Percentiles rank a stretch among this genome's conserved stretches.
phyloP scores from a whole-genome alignment of 2,329 filamentous ascomycete species.

The Microsporum ferrugineum region DNA sequence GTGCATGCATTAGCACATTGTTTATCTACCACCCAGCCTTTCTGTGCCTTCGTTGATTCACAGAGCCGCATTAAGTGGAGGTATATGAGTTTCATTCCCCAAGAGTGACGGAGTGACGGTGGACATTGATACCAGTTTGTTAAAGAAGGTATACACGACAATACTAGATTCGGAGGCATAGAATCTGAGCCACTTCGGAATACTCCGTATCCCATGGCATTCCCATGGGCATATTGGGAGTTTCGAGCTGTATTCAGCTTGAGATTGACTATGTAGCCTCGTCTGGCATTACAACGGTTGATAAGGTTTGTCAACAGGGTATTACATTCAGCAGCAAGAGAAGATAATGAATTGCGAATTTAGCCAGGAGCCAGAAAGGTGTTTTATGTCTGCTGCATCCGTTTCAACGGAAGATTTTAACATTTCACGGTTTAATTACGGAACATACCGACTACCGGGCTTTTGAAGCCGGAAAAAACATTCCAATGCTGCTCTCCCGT shows the following conservation, averaged over 20 bases:
- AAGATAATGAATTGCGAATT: not conserved
- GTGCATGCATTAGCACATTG: not conserved
- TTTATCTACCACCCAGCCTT: not conserved
- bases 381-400: not conserved
- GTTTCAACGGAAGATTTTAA: not conserved
- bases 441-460: not conserved
- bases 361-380: not conserved
- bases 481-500: not conserved
- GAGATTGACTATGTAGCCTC: too few species aligned
- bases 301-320: not conserved
- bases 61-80: not conserved
- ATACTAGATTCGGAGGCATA: not conserved
- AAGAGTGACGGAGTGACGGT: not conserved
- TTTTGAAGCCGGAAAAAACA: not conserved
- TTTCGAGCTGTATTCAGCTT: not conserved
- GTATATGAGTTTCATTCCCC: not conserved
- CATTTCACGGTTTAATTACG: not conserved
- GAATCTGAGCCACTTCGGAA: not conserved
- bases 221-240: not conserved
- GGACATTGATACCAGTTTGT: not conserved
- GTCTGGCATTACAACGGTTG: too few species aligned
- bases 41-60: not conserved
- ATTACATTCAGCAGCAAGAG: not conserved
- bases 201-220: not conserved
- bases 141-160: not conserved